Evolutionary conservation across 192 early-diverging fungal genomes (phyloP).

Genomic region (Coemansia sp.): DNA sequence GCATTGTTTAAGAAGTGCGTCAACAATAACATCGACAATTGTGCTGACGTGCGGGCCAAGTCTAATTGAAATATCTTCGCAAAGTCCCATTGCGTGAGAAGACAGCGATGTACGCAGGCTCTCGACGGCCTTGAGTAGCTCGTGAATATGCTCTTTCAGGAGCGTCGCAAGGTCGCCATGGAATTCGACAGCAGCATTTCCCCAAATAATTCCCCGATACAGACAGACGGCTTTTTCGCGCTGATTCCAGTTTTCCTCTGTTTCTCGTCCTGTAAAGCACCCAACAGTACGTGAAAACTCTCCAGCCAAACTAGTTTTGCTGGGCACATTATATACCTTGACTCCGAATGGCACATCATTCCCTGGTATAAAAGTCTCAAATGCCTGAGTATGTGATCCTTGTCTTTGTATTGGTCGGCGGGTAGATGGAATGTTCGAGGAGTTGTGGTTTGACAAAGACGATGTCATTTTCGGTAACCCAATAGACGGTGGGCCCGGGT

Average conservation of each 20-base stretch:
- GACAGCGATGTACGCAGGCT: conserved; percentile 54
- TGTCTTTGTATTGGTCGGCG: conserved; percentile 31
- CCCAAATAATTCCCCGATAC: conserved; percentile 53
- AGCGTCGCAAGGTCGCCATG: conserved; percentile 31
- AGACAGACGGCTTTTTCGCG: conserved; percentile 45
- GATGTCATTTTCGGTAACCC: conserved; percentile 15
- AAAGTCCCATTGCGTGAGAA: conserved; percentile 34
- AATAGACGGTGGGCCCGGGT: conserved; percentile 9
- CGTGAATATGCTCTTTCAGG: conserved; percentile 39
- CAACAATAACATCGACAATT: conserved; percentile 36
- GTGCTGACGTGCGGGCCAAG: conserved; percentile 40
- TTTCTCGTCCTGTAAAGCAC: conserved; percentile 43
- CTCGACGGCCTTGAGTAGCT: conserved; percentile 40
- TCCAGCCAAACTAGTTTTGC: conserved; percentile 23
- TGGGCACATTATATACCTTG: conserved; percentile 39
- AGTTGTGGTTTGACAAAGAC: conserved; percentile 19
- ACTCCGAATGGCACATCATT: conserved; percentile 28
- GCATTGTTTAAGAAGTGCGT: conserved; percentile 42
- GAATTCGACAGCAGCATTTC: conserved; percentile 45
- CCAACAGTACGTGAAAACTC: conserved; percentile 38
- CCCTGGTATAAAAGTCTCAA: conserved; percentile 33
- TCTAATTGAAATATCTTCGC: conserved; percentile 47
- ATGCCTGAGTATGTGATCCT: conserved; percentile 24
- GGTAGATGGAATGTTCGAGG: conserved; percentile 15
- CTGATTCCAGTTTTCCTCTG: conserved; percentile 51